Evolutionary conservation across 305 asterid genomes (phyloP), one percentile per base, ranked within the genome.

Genomic region (Fraxinus baroniana): DNA sequence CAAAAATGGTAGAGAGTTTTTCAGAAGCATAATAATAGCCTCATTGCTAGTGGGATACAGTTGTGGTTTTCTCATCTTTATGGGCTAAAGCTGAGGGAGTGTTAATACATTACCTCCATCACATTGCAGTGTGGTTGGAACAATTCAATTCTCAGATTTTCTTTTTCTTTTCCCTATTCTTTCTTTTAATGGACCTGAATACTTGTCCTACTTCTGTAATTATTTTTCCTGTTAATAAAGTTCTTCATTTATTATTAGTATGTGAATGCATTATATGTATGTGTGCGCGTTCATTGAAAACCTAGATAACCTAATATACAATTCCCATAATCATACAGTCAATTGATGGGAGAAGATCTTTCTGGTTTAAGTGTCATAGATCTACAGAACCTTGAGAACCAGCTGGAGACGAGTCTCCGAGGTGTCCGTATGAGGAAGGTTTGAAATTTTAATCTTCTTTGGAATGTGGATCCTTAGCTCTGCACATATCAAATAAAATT

Each of bases 301-400:
- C 68, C 20, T 70, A 32, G 55, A 80, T 22, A 41, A 60, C 39
- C 80, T 39, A 80, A 78, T 39, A 52, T n/a, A 72, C 49, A 82
- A 76, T 71, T 57, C 68, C 64, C 74, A 74, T 82, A 55, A 76
- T 79, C 28, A 81, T 35, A 72, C 90, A 93, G 95, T 89, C 89
- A 89, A 85, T 83, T 93, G 88, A 89, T 87, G 91, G 97, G 95
- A 12, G 92, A 91, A 84, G 93, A 91, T 76, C 93, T 93, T 85
- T 86, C 90, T 76, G 90, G 92, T 84, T 82, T 93, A 77, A 84
- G 82, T 76, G 87, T 91, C 76, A 86, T 84, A 81, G 97, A 90
- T 83, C 87, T 93, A 74, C 93, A 89, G 81, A 89, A 82, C 86
- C 80, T 93, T 86, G 97, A 91, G 88, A 91, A 86, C 68, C 91